Percentiles rank a stretch among this genome's conserved stretches.
Conservation (phyloP, 2,329 filamentous ascomycete species). For the Microascus cirrosus region DNA sequence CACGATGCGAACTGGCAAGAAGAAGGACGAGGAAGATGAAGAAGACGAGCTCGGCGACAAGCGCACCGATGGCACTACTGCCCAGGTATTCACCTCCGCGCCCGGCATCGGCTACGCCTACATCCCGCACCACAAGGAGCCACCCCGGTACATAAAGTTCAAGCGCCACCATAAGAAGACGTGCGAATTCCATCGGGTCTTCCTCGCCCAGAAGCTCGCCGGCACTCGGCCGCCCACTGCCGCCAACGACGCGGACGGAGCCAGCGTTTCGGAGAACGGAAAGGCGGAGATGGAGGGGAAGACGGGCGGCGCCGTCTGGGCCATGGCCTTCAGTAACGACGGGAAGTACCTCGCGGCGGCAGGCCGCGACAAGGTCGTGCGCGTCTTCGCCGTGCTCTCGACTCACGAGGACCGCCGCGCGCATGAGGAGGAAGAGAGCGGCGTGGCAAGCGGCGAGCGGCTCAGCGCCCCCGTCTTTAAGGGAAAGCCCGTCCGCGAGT, state of each 20-base stretch:
- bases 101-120: constrained; percentile 58
- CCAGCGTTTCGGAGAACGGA: constrained; percentile 15
- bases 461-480: constrained; percentile 87
- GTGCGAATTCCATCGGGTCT: constrained; percentile 75
- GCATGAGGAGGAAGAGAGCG: constrained; percentile 58
- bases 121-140: constrained; percentile 78
- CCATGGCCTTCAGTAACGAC: constrained; percentile 84
- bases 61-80: constrained; percentile 71
- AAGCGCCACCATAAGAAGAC: constrained; percentile 69
- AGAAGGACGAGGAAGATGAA: constrained; percentile 46
- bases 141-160: constrained; percentile 83
- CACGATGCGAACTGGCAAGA: constrained; percentile 62
- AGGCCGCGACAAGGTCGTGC: constrained; percentile 74
- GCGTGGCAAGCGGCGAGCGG: constrained; percentile 36
- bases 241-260: constrained; percentile 20
- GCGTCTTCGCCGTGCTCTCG: constrained; percentile 81
- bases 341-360: constrained; percentile 86
- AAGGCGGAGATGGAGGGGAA: constrained; percentile 17
- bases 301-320: constrained; percentile 69
- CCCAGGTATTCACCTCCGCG: constrained; percentile 68
- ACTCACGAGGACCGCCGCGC: constrained; percentile 66
- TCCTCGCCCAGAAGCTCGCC: constrained; percentile 82
- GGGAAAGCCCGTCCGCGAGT: constrained; percentile 66
- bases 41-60: constrained; percentile 58
- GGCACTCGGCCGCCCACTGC: constrained; percentile 35